phyloP scores from a whole-genome alignment of 2,329 filamentous ascomycete species.

The Claviceps purpurea region DNA sequence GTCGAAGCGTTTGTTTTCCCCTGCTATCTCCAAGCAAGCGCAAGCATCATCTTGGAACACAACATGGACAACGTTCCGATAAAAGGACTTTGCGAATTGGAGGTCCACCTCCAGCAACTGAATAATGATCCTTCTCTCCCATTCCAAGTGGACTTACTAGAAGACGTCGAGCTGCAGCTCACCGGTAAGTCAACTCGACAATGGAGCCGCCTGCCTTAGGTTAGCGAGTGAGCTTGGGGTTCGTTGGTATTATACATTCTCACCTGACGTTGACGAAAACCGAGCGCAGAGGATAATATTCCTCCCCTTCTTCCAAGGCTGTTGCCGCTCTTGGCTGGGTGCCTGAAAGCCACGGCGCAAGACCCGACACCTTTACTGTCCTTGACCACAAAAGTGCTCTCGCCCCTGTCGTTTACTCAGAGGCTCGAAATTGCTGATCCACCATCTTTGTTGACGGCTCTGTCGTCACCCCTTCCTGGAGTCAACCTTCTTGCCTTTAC shows the following conservation, averaged over 20 bases:
- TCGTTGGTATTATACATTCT: not conserved
- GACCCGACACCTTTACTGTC: constrained; percentile 38
- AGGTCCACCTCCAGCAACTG: constrained; percentile 39
- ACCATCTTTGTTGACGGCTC: constrained; percentile 35
- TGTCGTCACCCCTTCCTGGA: constrained; percentile 39
- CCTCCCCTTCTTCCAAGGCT: constrained; percentile 36
- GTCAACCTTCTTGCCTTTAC: constrained; percentile 45
- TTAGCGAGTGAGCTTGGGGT: not conserved
- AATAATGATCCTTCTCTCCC: constrained; percentile 26
- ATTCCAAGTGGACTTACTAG: constrained; percentile 38
- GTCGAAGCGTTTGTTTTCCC: not conserved
- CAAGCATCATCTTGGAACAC: constrained; percentile 22
- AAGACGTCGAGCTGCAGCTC: constrained; percentile 45
- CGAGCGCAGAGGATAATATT: constrained; percentile 33
- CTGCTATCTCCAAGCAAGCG: constrained; percentile 12
- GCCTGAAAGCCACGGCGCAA: constrained; percentile 36
- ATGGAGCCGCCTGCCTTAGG: not conserved
- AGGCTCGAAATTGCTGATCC: constrained; percentile 38
- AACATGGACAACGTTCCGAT: constrained; percentile 32
- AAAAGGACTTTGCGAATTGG: constrained; percentile 38
- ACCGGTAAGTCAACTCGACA: constrained; percentile 25
- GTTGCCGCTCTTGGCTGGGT: constrained; percentile 38
- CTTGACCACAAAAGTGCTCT: constrained; percentile 42
- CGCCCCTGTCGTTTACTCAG: constrained; percentile 37
- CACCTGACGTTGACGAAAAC: not conserved